Base-by-base conservation (phyloP, 352 stramenopile genomes). In the Blastocystis sp. region DNA sequence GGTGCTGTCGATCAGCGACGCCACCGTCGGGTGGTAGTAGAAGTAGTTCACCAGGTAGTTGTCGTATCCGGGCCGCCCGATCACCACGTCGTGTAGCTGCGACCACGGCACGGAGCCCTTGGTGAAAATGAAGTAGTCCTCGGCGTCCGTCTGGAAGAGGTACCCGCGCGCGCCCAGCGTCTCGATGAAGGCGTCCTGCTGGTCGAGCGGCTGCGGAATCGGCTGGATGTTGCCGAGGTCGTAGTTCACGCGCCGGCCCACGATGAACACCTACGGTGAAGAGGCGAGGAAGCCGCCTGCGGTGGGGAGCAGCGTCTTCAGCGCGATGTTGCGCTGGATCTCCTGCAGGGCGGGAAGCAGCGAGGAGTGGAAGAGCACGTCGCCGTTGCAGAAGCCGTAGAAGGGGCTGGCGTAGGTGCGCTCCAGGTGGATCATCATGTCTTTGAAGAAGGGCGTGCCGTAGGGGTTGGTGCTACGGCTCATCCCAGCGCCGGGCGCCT, bases 61-160 rank as follows among this genome's bases (percentile, higher is more conserved):
- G 65, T 89, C 87, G 61, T 89, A 89, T 1, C 54, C 74, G 21
- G 54, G 45, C 3, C 87, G 52, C 4, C 87, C 87, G 28, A 89
- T 78, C 11, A 89, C 76, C 42, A 89, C 66, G 66, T 87, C 38
- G 10, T 42, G 21, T 17, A 89, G 80, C 10, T 21, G 24, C 11
- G 24, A 40, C 74, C 64, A 89, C 1, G 61, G 21, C 28, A 89
- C 17, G 1, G 87, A 42, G 24, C 57, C 62, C 54, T 74, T 74
- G 19, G 70, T 79, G 60, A 89, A 74, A 57, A 89, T 64, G 62
- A 89, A 89, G 65, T 69, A 89, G 45, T 89, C 87, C 76, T 89
- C 63, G 2, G 77, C 74, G 68, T 89, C 74, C 1, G 64, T 89
- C 42, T 89, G 87, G 28, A 89, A 89, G 11, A 89, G 28, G 1